These are phyloP conservation scores for Sanghuangporus baumii DNA, from an alignment of 1,284 basidiomycete species.

Conservation along the genomic window DNA sequence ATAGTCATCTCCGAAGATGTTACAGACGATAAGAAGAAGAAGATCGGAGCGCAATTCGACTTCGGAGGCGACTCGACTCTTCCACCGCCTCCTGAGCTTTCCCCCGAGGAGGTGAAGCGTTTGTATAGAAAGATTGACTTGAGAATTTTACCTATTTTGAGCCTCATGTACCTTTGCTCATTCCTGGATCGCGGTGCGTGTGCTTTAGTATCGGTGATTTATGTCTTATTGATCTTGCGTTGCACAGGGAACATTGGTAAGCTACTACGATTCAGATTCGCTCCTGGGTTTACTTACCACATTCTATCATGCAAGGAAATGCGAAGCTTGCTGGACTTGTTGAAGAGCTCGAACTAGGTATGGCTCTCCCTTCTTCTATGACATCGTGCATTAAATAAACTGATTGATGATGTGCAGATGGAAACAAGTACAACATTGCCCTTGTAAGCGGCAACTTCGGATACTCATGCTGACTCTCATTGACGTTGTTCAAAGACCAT, in stretches of 20 bases:
- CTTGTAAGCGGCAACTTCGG: slow-evolving; percentile 34
- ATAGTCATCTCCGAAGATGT: background rate
- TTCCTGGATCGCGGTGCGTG: slow-evolving; percentile 34
- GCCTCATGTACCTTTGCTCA: slow-evolving; percentile 59
- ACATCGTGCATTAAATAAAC: too few species aligned
- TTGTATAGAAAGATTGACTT: slow-evolving; percentile 63
- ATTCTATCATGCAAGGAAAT: slow-evolving; percentile 39
- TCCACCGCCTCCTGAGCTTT: slow-evolving; percentile 42
- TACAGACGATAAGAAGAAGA: background rate
- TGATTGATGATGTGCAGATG: slow-evolving; percentile 19
- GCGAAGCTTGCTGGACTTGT: slow-evolving; percentile 57
- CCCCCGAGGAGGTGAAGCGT: slow-evolving; percentile 45
- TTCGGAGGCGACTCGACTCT: slow-evolving; percentile 37
- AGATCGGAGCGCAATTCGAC: slow-evolving; percentile 22
- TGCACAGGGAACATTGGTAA: slow-evolving; percentile 50
- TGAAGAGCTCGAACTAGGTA: slow-evolving; percentile 44
- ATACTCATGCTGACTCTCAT: background rate
- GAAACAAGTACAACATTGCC: slow-evolving; percentile 61
- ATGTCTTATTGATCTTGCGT: slow-evolving; percentile 13
- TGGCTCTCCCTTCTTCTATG: too few species aligned
- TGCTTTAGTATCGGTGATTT: background rate
- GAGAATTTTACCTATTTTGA: slow-evolving; percentile 58
- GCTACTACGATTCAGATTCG: slow-evolving; percentile 1
- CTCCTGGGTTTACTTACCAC: background rate
- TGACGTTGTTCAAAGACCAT: slow-evolving; percentile 41